Base-by-base conservation (phyloP, 768 basidiomycete species). In the Rhodocollybia butyracea region DNA sequence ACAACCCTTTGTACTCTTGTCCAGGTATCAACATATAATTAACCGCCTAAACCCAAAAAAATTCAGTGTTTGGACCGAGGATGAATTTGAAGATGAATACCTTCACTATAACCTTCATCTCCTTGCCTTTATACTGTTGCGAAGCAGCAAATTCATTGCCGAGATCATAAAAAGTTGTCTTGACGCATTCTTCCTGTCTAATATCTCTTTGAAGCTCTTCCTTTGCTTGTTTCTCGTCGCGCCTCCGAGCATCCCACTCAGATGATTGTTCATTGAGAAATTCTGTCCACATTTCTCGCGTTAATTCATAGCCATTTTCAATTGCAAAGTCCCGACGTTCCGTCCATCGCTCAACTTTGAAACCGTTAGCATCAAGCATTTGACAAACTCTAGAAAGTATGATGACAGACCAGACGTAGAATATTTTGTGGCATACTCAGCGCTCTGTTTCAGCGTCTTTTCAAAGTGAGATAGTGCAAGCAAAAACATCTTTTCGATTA, bases 401-500 rank as follows among this genome's bases (percentile, higher is more conserved):
- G 11, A 11, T 26, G 27, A 22, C 11, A 10, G 29, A 29, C 6
- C 10, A 10, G 13, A 26, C n/a, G n/a, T n/a, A n/a, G n/a, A n/a
- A n/a, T n/a, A n/a, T n/a, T n/a, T n/a, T n/a, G n/a, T n/a, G n/a
- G n/a, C n/a, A n/a, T n/a, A n/a, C n/a, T n/a, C n/a, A n/a, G n/a
- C n/a, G n/a, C 36, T 54, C 24, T 5, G 21, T 40, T 34, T 21
- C 34, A 45, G 15, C 15, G 56, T 57, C 30, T 46, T 40, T 48
- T 60, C 59, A 19, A 61, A 51, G 26, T 60, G 58, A 3, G 60
- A 59, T 6, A 61, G 19, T 7, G 39, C 51, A 36, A 57, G 29
- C 12, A 61, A 41, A 39, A 61, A 61, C n/a, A 55, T 52, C 30
- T 61, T 57, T 22, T 61, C 60, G 12, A 61, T 54, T 21, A 61